These are phyloP conservation scores for Ophiostoma tasmaniense DNA, from an alignment of 2,329 filamentous ascomycete species.

Conservation along the genomic window DNA sequence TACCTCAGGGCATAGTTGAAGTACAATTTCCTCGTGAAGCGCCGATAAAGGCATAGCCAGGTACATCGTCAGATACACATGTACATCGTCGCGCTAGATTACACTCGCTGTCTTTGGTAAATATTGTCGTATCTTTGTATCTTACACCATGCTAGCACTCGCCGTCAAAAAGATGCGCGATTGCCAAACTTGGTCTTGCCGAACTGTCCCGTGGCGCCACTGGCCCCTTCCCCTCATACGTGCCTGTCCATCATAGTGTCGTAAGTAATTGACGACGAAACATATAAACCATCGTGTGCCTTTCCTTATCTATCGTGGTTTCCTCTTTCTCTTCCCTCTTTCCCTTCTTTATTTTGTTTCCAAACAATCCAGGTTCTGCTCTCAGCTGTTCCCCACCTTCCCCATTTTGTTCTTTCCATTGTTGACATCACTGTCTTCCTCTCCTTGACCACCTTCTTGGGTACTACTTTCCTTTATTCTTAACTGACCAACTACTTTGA, in stretches of 20 bases:
- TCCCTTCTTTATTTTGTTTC: neutral
- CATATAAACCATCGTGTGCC: neutral
- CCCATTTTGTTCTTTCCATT: neutral
- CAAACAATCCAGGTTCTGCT: neutral
- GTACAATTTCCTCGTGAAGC: neutral
- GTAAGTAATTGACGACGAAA: neutral
- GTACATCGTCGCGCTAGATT: neutral
- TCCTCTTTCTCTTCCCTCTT: neutral
- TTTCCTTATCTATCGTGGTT: neutral
- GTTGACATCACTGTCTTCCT: neutral
- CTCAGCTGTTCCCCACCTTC: neutral
- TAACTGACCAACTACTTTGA: neutral
- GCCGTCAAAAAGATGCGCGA: neutral
- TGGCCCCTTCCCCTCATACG: neutral
- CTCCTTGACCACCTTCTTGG: neutral
- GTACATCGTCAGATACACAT: neutral
- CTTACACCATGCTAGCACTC: neutral
- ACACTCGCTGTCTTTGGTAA: neutral
- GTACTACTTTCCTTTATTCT: neutral
- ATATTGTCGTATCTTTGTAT: neutral
- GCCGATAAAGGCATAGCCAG: neutral
- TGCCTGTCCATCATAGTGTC: neutral
- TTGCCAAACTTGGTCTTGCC: slow-evolving; percentile 14
- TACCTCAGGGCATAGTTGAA: neutral
- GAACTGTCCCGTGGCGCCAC: slow-evolving; percentile 13